phyloP scores from a whole-genome alignment of 257 asterid genomes.

The Ilex asprella region DNA sequence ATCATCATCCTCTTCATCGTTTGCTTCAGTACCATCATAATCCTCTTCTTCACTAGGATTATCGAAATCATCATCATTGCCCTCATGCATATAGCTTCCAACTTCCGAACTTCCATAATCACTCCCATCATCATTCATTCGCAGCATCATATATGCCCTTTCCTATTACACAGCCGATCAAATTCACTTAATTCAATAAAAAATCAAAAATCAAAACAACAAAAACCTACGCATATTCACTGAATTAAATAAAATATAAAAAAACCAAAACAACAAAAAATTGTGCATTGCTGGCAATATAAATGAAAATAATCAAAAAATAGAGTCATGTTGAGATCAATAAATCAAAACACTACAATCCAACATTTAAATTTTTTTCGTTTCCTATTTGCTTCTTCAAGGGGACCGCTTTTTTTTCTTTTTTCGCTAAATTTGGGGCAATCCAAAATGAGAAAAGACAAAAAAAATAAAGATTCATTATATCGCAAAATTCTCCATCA shows the following conservation, averaged over 20 bases:
- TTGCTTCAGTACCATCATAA: constrained; percentile 41
- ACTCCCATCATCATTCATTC: constrained; percentile 52
- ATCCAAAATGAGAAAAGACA: too few relatives aligned
- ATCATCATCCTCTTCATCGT: constrained; percentile 41
- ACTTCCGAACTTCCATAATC: constrained; percentile 78
- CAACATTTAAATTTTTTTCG: too few relatives aligned
- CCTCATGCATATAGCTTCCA: constrained; percentile 47
- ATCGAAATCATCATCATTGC: constrained; percentile 38
- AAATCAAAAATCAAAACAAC: not conserved
- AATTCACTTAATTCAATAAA: not conserved
- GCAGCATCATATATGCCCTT: constrained; percentile 91
- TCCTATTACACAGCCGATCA: constrained; percentile 39
- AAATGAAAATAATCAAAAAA: not conserved
- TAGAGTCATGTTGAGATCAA: not conserved
- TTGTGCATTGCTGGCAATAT: not conserved
- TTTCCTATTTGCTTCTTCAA: too few relatives aligned
- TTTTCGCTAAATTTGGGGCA: too few relatives aligned
- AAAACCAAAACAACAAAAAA: not conserved
- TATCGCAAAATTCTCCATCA: too few relatives aligned
- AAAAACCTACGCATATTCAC: not conserved
- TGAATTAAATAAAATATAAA: not conserved
- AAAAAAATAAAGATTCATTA: too few relatives aligned
- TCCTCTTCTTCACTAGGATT: constrained; percentile 79
- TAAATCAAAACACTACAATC: too few relatives aligned
- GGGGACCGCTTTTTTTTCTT: too few relatives aligned